A percentile compares a stretch with the other conserved stretches of the same genome.
Evolutionary conservation across 1,284 basidiomycete genomes (phyloP).

Genomic region (Pulveroboletus sp.): DNA sequence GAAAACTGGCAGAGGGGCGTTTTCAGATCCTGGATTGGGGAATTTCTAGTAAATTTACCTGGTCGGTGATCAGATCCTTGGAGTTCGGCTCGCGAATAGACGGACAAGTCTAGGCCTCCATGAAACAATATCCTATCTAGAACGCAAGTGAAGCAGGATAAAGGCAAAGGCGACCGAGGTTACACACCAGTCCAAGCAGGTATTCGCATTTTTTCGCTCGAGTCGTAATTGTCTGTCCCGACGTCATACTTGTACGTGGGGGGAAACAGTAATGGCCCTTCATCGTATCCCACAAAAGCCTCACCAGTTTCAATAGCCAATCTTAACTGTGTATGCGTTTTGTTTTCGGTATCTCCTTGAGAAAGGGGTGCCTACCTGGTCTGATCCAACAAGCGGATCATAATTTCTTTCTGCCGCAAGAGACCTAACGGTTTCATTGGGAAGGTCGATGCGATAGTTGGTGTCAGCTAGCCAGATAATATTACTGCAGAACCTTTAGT

Average conservation of each 20-base stretch:
- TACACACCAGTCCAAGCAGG: conserved; percentile 93
- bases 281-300: conserved; percentile 84
- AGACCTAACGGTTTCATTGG: conserved; percentile 78
- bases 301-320: conserved; percentile 67
- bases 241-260: conserved; percentile 90
- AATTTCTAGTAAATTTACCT: conserved; percentile 44
- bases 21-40: neutral
- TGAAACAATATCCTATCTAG: conserved; percentile 90
- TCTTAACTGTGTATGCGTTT: conserved; percentile 52
- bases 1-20: conserved; percentile 58
- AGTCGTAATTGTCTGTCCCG: conserved; percentile 87
- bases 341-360: neutral
- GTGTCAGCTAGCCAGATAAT: conserved; percentile 94
- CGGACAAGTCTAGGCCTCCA: conserved; percentile 67
- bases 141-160: neutral
- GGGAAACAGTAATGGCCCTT: conserved; percentile 85
- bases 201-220: conserved; percentile 94
- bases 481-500: conserved; percentile 52
- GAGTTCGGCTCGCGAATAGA: conserved; percentile 79
- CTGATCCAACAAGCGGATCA: conserved; percentile 73
- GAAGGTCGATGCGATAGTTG: conserved; percentile 91
- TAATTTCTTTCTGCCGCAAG: conserved; percentile 67
- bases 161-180: neutral
- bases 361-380: conserved; percentile 64
- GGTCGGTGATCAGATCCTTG: conserved; percentile 93